Evolutionary conservation across 2,329 filamentous ascomycete species (phyloP).

Genomic region (Sporothrix inflata): DNA sequence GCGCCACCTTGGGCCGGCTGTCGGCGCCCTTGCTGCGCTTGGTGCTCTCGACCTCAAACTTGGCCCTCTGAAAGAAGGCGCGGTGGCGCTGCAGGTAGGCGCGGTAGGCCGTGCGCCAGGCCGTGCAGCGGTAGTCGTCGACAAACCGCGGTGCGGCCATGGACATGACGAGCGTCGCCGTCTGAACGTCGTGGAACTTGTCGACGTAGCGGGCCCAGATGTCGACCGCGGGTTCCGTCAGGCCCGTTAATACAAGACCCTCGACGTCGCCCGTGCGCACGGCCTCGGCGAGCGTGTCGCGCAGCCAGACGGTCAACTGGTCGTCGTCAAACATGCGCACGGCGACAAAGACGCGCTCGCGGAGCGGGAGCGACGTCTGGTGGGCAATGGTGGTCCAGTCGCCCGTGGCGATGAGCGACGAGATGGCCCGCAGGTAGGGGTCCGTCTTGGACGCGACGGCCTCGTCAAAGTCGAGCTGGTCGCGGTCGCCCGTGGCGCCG

Average conservation of each 20-base stretch:
- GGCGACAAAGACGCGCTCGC: slow-evolving; percentile 75
- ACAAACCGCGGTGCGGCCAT: slow-evolving; percentile 77
- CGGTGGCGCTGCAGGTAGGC: slow-evolving; percentile 74
- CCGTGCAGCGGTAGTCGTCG: slow-evolving; percentile 72
- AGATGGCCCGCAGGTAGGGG: slow-evolving; percentile 78
- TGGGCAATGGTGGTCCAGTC: slow-evolving; percentile 76
- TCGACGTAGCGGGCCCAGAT: slow-evolving; percentile 76
- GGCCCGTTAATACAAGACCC: slow-evolving; percentile 76
- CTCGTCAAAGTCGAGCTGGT: slow-evolving; percentile 61
- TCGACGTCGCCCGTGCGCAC: slow-evolving; percentile 72
- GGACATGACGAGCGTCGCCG: slow-evolving; percentile 73
- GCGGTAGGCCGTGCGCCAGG: slow-evolving; percentile 74
- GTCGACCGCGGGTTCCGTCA: slow-evolving; percentile 72
- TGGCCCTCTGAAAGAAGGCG: slow-evolving; percentile 73
- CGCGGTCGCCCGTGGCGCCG: not conserved
- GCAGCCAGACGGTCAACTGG: slow-evolving; percentile 68
- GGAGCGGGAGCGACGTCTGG: slow-evolving; percentile 72
- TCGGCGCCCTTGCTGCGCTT: slow-evolving; percentile 58
- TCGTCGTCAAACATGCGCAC: slow-evolving; percentile 67
- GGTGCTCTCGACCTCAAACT: slow-evolving; percentile 77
- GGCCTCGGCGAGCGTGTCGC: slow-evolving; percentile 63
- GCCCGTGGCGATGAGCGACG: slow-evolving; percentile 74
- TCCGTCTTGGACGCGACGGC: slow-evolving; percentile 67
- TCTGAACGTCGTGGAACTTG: slow-evolving; percentile 78
- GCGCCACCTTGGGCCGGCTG: slow-evolving; percentile 64